Base-by-base conservation (phyloP, 257 asterid genomes). In the Scutellaria baicalensis region DNA sequence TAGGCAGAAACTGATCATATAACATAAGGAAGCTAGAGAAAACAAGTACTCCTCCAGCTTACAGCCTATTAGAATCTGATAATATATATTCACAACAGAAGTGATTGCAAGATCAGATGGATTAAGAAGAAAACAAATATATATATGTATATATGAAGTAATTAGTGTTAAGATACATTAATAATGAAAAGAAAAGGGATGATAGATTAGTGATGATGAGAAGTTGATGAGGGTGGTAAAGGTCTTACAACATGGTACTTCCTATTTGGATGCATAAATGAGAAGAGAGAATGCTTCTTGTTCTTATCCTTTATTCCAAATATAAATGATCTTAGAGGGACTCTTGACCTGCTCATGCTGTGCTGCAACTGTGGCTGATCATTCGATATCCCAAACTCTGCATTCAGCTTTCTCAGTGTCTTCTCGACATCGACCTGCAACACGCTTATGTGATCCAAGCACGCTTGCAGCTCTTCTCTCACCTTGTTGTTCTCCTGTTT, bases 401-500 rank as follows among this genome's bases (percentile, higher is more conserved):
- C 84, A 43, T 72, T 83, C 83, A 93, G 69, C 77, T 82, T 78
- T 42, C 69, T 71, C 10, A 91, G 68, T 4, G 89, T 81, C 83
- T 83, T 84, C 49, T 89, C 96, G 0, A 83, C 82, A 12, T 91
- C 88, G 10, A 72, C 74, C 65, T 87, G 96, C 48, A 93, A 90
- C 20, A 59, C 11, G 13, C 81, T 82, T 36, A 85, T 87, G 35
- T 86, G 90, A 62, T 87, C 96, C 3, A 79, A 76, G 23, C 96
- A 96, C 2, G 93, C 71, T 72, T 87, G 86, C 9, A 93, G 81
- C 68, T 93, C 96, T 67, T 86, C 91, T 56, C 85, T 86, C 0
- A 93, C 96, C 84, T 82, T 91, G 67, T 82, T 89, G 81, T 91
- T 93, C 68, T 93, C 99, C 66, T 91, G 99, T 75, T 89, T 89